Evolutionary conservation across 305 asterid genomes (phyloP).

Genomic region (Fraxinus paxiana): DNA sequence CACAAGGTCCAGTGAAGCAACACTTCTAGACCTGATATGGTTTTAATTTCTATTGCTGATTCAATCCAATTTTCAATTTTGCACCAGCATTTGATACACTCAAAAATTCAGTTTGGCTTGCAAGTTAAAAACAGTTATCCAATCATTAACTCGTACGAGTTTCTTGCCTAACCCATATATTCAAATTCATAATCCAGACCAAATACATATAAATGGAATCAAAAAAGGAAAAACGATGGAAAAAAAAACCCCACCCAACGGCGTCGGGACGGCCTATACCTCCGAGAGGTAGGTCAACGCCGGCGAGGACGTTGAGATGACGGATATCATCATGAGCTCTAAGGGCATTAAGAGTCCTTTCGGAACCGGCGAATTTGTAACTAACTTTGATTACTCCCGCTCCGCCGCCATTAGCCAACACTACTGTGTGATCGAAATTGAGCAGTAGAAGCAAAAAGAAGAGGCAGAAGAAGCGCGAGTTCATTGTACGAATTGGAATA

Average conservation of each 20-base stretch:
- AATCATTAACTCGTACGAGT: not conserved
- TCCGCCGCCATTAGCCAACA: slow-evolving; percentile 26
- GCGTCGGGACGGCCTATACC: slow-evolving; percentile 94
- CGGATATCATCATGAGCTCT: slow-evolving; percentile 82
- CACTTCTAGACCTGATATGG: not conserved
- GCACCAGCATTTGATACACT: not conserved
- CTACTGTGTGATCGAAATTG: slow-evolving; percentile 16
- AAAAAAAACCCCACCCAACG: slow-evolving; percentile 53
- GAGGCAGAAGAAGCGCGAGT: slow-evolving; percentile 29
- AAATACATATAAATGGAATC: not conserved
- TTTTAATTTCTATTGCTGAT: not conserved
- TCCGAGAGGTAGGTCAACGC: slow-evolving; percentile 94
- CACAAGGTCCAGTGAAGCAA: not conserved
- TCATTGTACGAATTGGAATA: slow-evolving; percentile 26
- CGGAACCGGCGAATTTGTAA: slow-evolving; percentile 70
- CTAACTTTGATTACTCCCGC: slow-evolving; percentile 64
- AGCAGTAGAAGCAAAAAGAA: slow-evolving; percentile 24
- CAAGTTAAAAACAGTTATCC: not conserved
- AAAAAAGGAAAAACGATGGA: not conserved
- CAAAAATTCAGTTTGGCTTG: not conserved
- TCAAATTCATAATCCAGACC: not conserved
- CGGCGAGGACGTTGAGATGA: slow-evolving; percentile 72
- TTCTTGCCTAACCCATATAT: not conserved
- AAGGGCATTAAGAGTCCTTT: slow-evolving; percentile 64
- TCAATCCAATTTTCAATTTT: not conserved